Percentiles rank a stretch among this genome's conserved stretches.
Evolutionary conservation across 768 basidiomycete species (phyloP).

Genomic region (Trametes punicea): DNA sequence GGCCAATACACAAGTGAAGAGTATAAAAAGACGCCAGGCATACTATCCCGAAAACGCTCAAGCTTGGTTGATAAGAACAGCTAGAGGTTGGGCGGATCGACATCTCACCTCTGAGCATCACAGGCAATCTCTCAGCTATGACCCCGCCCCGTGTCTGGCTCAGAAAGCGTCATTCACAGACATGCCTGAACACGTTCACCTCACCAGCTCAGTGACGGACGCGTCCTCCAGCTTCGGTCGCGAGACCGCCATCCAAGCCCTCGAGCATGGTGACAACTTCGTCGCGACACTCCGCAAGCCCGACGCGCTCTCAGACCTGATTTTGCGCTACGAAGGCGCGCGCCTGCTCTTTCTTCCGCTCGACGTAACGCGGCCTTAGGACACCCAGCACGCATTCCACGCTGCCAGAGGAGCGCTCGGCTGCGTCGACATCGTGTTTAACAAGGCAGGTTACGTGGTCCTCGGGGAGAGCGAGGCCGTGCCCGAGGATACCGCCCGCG

Average conservation of each 20-base stretch:
- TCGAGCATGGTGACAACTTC: slow-evolving; percentile 38
- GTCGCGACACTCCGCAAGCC: slow-evolving; percentile 43
- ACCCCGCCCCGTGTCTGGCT: slow-evolving; percentile 16
- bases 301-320: slow-evolving; percentile 31
- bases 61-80: too few species aligned
- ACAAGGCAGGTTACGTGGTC: slow-evolving; percentile 37
- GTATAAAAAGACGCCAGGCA: too few species aligned
- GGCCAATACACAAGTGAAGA: too few species aligned
- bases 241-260: slow-evolving; percentile 31
- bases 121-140: background rate
- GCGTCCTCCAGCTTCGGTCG: slow-evolving; percentile 40
- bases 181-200: background rate
- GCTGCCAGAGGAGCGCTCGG: slow-evolving; percentile 36
- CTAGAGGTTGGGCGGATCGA: too few species aligned
- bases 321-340: slow-evolving; percentile 27
- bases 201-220: slow-evolving; percentile 35
- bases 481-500: slow-evolving; percentile 29
- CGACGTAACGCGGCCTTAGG: slow-evolving; percentile 35
- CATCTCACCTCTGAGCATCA: too few species aligned
- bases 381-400: slow-evolving; percentile 36
- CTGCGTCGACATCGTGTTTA: slow-evolving; percentile 43
- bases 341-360: slow-evolving; percentile 38
- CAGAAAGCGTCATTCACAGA: slow-evolving; percentile 3
- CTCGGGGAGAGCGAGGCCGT: slow-evolving; percentile 38
- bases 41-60: too few species aligned